Conservation (phyloP, 179 eudicot genomes). For the Nepenthes alata region DNA sequence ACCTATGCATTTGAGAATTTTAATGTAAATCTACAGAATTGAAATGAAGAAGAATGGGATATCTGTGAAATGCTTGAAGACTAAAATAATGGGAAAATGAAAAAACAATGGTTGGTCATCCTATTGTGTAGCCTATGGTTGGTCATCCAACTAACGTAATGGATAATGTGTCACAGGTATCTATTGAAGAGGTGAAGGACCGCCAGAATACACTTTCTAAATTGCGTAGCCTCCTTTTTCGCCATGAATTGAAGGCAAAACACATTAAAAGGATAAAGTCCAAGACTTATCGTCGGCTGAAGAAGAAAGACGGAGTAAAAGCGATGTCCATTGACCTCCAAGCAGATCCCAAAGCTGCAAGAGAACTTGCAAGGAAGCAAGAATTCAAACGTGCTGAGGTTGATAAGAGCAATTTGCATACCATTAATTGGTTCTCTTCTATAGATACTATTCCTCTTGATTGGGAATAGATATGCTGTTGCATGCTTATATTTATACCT, state of each 20-base stretch:
- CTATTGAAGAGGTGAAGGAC: conserved; percentile 72
- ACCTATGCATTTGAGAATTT: too few species aligned
- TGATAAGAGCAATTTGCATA: conserved; percentile 5
- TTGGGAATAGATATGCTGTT: neutral
- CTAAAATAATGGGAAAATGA: too few species aligned
- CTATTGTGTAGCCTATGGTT: too few species aligned
- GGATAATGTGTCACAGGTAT: conserved; percentile 27
- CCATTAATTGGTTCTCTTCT: neutral
- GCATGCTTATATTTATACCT: conserved; percentile 6
- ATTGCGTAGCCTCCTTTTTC: conserved; percentile 83
- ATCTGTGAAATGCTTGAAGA: too few species aligned
- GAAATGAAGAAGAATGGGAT: too few species aligned
- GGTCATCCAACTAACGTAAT: too few species aligned
- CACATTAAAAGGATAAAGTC: conserved; percentile 83
- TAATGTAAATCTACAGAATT: too few species aligned
- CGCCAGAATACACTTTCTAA: conserved; percentile 68
- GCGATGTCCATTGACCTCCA: conserved; percentile 24
- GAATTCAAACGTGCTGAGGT: conserved; percentile 86
- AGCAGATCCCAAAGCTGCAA: conserved; percentile 62
- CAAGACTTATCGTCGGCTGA: conserved; percentile 65
- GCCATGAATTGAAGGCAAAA: conserved; percentile 80
- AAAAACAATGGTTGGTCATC: too few species aligned
- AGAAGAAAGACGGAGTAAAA: conserved; percentile 72
- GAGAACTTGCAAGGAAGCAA: conserved; percentile 74
- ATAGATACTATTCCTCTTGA: neutral